A percentile compares a stretch with the other conserved stretches of the same genome.
Evolutionary conservation across 208 protist genomes (phyloP).

Genomic region (Leishmania braziliensis): DNA sequence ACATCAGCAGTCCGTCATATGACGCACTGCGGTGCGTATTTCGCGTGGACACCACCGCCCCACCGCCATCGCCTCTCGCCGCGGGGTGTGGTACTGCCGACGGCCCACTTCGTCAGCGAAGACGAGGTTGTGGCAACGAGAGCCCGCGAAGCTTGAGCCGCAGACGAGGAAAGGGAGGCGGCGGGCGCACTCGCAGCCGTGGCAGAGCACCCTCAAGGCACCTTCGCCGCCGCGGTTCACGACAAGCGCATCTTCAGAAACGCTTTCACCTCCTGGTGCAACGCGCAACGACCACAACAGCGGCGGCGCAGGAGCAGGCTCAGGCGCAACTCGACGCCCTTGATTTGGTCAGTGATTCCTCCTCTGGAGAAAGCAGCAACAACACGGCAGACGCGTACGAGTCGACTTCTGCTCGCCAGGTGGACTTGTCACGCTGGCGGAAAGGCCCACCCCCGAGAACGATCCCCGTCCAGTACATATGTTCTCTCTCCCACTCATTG

Average conservation of each 20-base stretch:
- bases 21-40: slow-evolving; percentile 33
- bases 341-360: slow-evolving; percentile 1
- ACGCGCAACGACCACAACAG: neutral
- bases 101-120: neutral
- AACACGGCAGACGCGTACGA: neutral
- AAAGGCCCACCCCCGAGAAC: slow-evolving; percentile 25
- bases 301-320: neutral
- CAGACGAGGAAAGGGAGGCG: slow-evolving; percentile 2
- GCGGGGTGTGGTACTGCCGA: neutral
- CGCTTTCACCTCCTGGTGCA: slow-evolving; percentile 19
- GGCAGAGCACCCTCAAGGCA: slow-evolving; percentile 15
- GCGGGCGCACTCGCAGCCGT: slow-evolving; percentile 1
- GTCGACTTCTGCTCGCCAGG: neutral
- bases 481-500: slow-evolving; percentile 41
- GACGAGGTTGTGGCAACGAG: neutral
- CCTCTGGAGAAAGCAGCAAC: neutral
- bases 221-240: slow-evolving; percentile 6
- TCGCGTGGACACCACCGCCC: neutral
- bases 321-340: slow-evolving; percentile 5
- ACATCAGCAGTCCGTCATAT: slow-evolving; percentile 45
- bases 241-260: slow-evolving; percentile 9
- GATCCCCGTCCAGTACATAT: slow-evolving; percentile 50
- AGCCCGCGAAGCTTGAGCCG: slow-evolving; percentile 12
- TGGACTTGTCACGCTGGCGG: slow-evolving; percentile 40
- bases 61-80: neutral